Evolutionary conservation across 2,329 filamentous ascomycete species (phyloP).

Genomic region (Trichoderma arundinaceum): DNA sequence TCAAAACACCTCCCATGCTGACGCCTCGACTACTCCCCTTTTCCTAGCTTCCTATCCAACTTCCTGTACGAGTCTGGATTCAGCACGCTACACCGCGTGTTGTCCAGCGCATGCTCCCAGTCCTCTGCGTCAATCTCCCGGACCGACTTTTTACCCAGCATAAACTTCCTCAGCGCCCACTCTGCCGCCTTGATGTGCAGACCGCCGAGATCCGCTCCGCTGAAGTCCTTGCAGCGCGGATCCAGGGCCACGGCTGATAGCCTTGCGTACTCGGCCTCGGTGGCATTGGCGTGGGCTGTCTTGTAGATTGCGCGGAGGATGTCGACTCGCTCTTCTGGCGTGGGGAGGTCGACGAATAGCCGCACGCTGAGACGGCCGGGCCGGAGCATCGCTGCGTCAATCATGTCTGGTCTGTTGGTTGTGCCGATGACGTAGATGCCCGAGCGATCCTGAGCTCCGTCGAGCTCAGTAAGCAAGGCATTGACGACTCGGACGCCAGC

Average conservation of each 20-base stretch:
- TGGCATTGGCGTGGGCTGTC: conserved; percentile 46
- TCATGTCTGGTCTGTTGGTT: conserved; percentile 94
- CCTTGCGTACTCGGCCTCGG: conserved; percentile 55
- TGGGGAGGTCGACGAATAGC: conserved; percentile 89
- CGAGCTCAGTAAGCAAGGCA: conserved; percentile 90
- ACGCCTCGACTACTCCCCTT: conserved; percentile 41
- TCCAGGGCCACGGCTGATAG: conserved; percentile 71
- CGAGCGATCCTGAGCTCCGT: conserved; percentile 78
- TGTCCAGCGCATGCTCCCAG: conserved; percentile 59
- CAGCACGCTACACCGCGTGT: conserved; percentile 57
- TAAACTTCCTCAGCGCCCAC: conserved; percentile 52
- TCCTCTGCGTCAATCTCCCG: conserved; percentile 48
- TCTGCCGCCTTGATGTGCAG: conserved; percentile 56
- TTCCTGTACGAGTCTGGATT: conserved; percentile 52
- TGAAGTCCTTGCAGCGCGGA: conserved; percentile 74
- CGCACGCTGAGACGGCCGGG: conserved; percentile 86
- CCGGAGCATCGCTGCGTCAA: conserved; percentile 92
- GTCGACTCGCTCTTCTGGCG: conserved; percentile 77
- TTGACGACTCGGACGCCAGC: conserved; percentile 90
- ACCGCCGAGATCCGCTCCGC: conserved; percentile 66
- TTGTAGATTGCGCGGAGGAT: conserved; percentile 75
- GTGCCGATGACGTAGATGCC: conserved; percentile 95
- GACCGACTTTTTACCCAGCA: conserved; percentile 39
- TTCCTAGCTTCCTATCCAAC: conserved; percentile 43
- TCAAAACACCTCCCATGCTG: not conserved